A percentile compares a stretch with the other conserved stretches of the same genome.
phyloP scores from a whole-genome alignment of 805 yeast species.

The Danielia reshetovae region DNA sequence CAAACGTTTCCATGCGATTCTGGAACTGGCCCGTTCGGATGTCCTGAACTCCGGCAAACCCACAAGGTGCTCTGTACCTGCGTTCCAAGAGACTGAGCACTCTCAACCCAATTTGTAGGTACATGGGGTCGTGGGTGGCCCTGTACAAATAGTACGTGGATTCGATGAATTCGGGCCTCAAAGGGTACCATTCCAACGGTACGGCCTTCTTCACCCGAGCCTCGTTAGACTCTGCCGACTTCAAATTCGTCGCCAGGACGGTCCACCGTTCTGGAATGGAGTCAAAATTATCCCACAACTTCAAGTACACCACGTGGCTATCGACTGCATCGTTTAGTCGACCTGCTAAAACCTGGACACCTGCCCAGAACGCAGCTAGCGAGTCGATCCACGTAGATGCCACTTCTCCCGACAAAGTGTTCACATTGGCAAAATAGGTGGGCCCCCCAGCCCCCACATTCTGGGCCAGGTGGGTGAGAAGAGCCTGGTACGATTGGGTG shows the following conservation, averaged over 20 bases:
- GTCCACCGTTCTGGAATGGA: conserved; percentile 90
- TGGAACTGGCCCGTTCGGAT: conserved; percentile 58
- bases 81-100: conserved; percentile 53
- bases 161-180: conserved; percentile 89
- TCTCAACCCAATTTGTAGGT: conserved; percentile 68
- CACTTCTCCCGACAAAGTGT: conserved; percentile 46
- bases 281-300: conserved; percentile 76
- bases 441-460: conserved; percentile 15
- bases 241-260: neutral
- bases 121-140: conserved; percentile 85
- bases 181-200: conserved; percentile 83
- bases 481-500: conserved; percentile 50
- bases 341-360: conserved; percentile 76
- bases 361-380: conserved; percentile 85
- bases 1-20: conserved; percentile 90
- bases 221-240: too few relatives aligned
- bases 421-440: conserved; percentile 55
- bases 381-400: conserved; percentile 77
- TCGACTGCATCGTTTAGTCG: conserved; percentile 61
- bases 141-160: conserved; percentile 79
- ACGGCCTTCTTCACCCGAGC: conserved; percentile 27
- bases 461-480: conserved; percentile 41
- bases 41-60: conserved; percentile 75
- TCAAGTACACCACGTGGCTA: conserved; percentile 59
- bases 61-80: conserved; percentile 61